Percentiles rank a stretch among this genome's conserved stretches.
Evolutionary conservation across 2,329 filamentous ascomycete genomes (phyloP).

Genomic region (Talaromyces sp.): DNA sequence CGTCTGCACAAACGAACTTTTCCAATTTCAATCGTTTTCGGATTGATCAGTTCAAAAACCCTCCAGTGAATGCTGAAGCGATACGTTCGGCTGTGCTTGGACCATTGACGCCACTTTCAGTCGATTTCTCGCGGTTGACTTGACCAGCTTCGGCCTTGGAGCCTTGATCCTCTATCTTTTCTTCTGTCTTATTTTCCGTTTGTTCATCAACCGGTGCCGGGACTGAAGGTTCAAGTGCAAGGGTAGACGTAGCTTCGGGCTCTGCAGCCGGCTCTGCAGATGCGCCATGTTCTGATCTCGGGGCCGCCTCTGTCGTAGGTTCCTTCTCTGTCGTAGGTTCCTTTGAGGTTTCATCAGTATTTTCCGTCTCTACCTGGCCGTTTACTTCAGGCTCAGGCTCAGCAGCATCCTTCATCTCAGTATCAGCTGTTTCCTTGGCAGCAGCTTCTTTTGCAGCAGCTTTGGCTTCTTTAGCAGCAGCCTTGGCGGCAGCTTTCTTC

Average conservation of each 20-base stretch:
- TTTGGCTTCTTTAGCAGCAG: slow-evolving; percentile 17
- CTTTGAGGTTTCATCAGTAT: background rate
- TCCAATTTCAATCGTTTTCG: background rate
- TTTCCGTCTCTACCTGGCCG: background rate
- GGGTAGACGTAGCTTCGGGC: background rate
- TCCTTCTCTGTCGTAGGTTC: background rate
- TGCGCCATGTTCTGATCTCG: background rate
- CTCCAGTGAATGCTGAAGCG: slow-evolving; percentile 1
- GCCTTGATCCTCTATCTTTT: no score
- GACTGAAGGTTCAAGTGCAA: background rate
- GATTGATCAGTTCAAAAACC: slow-evolving; percentile 1
- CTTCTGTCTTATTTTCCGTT: no score
- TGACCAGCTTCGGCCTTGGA: background rate
- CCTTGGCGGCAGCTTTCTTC: slow-evolving; percentile 1
- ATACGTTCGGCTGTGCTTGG: slow-evolving; percentile 7
- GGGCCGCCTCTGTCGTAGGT: background rate
- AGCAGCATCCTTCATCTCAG: background rate
- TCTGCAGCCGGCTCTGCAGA: background rate
- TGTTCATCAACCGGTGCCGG: background rate
- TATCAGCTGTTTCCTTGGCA: background rate
- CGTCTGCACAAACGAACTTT: background rate
- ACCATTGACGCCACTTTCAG: slow-evolving; percentile 1
- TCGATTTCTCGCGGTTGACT: background rate
- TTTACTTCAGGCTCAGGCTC: background rate
- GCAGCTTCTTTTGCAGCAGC: slow-evolving; percentile 6